These are phyloP conservation scores for Strobilomyces echinocephalus DNA, from an alignment of 768 basidiomycete species.

Conservation along the genomic window DNA sequence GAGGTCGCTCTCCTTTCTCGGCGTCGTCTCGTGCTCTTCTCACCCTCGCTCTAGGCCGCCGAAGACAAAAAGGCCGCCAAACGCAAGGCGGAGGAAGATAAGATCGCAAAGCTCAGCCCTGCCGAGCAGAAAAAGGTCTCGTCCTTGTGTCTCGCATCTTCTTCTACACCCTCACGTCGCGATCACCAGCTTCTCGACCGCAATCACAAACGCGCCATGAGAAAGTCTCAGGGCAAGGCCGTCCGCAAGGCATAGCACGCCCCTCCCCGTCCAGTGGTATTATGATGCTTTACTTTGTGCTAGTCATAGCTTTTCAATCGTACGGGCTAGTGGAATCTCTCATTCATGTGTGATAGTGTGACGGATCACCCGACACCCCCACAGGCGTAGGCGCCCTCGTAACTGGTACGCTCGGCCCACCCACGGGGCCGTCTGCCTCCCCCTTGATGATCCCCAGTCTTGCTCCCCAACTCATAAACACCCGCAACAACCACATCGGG, in stretches of 20 bases:
- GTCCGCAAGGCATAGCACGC: conserved; percentile 30
- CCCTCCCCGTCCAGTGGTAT: not conserved
- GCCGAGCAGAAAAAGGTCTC: conserved; percentile 78
- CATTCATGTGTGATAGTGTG: conserved; percentile 14
- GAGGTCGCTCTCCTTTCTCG: conserved; percentile 41
- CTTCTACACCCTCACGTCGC: conserved; percentile 1
- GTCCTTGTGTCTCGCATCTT: not conserved
- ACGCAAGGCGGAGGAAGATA: conserved; percentile 68
- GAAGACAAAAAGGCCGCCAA: conserved; percentile 72
- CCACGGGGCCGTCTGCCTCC: conserved; percentile 18
- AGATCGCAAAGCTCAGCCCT: conserved; percentile 65
- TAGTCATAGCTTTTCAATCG: conserved; percentile 7
- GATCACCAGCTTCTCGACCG: conserved; percentile 56
- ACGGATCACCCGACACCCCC: conserved; percentile 1
- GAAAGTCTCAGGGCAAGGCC: conserved; percentile 65
- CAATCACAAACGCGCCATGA: conserved; percentile 67
- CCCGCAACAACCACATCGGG: conserved; percentile 71
- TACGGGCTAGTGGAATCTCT: not conserved
- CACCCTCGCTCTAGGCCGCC: conserved; percentile 35
- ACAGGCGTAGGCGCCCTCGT: conserved; percentile 19
- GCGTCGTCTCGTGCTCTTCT: not conserved
- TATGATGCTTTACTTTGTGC: not conserved
- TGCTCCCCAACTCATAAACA: conserved; percentile 75
- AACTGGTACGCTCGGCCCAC: conserved; percentile 11
- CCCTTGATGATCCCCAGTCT: conserved; percentile 46